Evolutionary conservation across 2,329 filamentous ascomycete genomes (phyloP), one percentile per base, ranked within the genome.

Genomic region (Calycina marina): DNA sequence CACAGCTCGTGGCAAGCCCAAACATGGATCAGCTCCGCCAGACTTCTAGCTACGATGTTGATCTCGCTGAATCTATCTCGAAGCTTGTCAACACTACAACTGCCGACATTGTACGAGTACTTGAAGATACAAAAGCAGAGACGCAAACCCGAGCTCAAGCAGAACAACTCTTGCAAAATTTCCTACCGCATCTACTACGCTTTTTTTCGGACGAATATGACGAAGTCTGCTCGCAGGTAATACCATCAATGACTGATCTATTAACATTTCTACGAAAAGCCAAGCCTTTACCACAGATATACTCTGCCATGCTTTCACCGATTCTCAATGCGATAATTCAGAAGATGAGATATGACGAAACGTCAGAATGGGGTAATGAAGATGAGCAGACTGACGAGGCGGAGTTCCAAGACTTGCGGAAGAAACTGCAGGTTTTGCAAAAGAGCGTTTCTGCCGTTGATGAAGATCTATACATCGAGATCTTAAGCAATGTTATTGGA

Each of bases 151-250:
- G 72, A 45, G 66, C 69, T 28, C 79, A 76, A 46, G 88, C 90
- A 31, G 84, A 90, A 46, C 75, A 79, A 45, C 70, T 92, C 38
- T 65, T 96, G 32, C 79, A 80, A 50, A 70, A 72, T 25, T 96
- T 96, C 54, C 63, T 93, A 16, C 84, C 86, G 1, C 78, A 86
- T 45, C 67, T 96, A 9, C 64, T 98, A 31, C 81, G 88, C 24
- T 94, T 94, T 63, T 94, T 98, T 59, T 81, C 85, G 14, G 90
- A 98, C 56, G 86, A 98, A 53, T 98, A 92, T 55, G 90, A 98
- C 56, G 90, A 98, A 60, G 78, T 98, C 45, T 96, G 90, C 63
- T 92, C 86, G 20, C 90, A 84, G 9, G 84, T 96, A 37, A 93
- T 98, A 40, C 82, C 86, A 14, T 88, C 83, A 22, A 72, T 96